phyloP scores from a whole-genome alignment of 345 rosid genomes.

The Cardamine chenopodiifolia region DNA sequence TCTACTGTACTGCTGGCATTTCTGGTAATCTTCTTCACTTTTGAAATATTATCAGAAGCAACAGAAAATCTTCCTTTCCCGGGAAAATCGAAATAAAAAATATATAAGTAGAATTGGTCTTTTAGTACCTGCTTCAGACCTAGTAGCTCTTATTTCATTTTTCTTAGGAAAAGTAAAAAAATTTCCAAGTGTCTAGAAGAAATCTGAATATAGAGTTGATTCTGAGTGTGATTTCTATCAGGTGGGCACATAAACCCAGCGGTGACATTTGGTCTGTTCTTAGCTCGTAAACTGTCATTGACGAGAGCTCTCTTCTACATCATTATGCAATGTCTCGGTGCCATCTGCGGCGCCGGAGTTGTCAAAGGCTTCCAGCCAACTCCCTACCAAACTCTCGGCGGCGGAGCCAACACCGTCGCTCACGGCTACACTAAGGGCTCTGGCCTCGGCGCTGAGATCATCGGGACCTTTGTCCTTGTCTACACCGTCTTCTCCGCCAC shows the following conservation, averaged over 20 bases:
- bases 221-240: slow-evolving; percentile 2
- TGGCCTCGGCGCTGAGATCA: slow-evolving; percentile 48
- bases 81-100: too few relatives aligned
- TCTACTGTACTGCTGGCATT: slow-evolving; percentile 55
- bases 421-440: slow-evolving; percentile 54
- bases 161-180: too few relatives aligned
- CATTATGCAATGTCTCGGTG: slow-evolving; percentile 52
- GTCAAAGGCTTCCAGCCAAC: slow-evolving; percentile 49
- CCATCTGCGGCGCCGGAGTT: slow-evolving; percentile 52
- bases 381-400: slow-evolving; percentile 43
- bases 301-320: slow-evolving; percentile 47
- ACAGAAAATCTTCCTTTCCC: too few relatives aligned
- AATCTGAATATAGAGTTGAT: neutral
- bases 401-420: slow-evolving; percentile 53
- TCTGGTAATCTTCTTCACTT: slow-evolving; percentile 34
- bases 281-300: slow-evolving; percentile 46
- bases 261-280: slow-evolving; percentile 47
- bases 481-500: slow-evolving; percentile 61
- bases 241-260: slow-evolving; percentile 57
- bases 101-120: too few relatives aligned
- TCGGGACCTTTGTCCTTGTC: slow-evolving; percentile 49
- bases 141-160: too few relatives aligned
- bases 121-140: too few relatives aligned
- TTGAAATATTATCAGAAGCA: too few relatives aligned
- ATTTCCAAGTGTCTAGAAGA: too few relatives aligned